Evolutionary conservation across 1,284 basidiomycete species (phyloP).

Genomic region (Phenoliferia sp.): DNA sequence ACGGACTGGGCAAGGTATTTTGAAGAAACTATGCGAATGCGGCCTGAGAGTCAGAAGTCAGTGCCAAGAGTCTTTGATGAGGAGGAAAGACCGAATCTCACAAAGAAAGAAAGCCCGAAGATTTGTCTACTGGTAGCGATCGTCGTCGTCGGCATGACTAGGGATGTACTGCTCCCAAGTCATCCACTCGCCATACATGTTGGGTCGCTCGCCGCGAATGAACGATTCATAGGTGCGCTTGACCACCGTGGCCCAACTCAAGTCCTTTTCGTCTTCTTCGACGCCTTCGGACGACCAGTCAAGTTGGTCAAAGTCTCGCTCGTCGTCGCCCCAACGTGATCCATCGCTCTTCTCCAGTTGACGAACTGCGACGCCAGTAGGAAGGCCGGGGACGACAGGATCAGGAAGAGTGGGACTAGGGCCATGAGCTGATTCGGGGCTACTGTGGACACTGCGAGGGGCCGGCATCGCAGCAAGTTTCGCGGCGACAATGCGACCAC

Average conservation of each 20-base stretch:
- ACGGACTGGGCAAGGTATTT: too few relatives aligned
- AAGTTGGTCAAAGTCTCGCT: not conserved
- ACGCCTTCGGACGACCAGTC: not conserved
- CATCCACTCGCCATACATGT: constrained; percentile 56
- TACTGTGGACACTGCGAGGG: not conserved
- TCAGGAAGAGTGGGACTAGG: constrained; percentile 20
- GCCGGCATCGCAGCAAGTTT: not conserved
- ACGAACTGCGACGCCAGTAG: not conserved
- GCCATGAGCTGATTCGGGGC: not conserved
- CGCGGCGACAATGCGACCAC: not conserved
- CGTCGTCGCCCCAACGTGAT: not conserved
- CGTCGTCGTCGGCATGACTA: too few relatives aligned
- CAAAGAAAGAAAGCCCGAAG: too few relatives aligned
- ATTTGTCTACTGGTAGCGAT: too few relatives aligned
- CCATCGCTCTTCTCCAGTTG: not conserved
- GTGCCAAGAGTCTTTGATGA: too few relatives aligned
- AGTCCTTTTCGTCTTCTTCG: constrained; percentile 55
- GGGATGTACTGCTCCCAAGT: too few relatives aligned
- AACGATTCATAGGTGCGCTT: constrained; percentile 89
- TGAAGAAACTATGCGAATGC: too few relatives aligned
- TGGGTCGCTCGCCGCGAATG: constrained; percentile 76
- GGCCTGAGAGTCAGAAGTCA: too few relatives aligned
- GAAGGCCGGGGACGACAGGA: not conserved
- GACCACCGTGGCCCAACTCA: constrained; percentile 82
- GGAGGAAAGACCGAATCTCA: too few relatives aligned